phyloP scores from a whole-genome alignment of 1,284 basidiomycete species.

The Heterobasidion parviporum region DNA sequence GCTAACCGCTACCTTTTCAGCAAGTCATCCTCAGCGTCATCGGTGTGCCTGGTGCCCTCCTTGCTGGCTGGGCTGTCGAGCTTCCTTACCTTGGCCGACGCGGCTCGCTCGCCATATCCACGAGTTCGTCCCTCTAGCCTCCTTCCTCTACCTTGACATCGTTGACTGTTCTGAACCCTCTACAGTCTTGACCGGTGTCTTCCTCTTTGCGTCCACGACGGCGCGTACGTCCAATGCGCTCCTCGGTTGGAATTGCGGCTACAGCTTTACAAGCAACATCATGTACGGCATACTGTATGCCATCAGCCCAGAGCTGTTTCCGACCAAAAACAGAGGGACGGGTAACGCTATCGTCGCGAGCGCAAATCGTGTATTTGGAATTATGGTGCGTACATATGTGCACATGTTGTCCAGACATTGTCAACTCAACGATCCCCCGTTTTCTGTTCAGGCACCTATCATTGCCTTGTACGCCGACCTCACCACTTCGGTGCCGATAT shows the following conservation, averaged over 20 bases:
- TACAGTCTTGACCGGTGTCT: slow-evolving; percentile 55
- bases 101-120: slow-evolving; percentile 55
- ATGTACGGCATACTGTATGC: slow-evolving; percentile 74
- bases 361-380: slow-evolving; percentile 55
- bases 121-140: slow-evolving; percentile 23
- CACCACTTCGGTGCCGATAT: slow-evolving; percentile 60
- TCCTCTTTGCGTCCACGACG: slow-evolving; percentile 63
- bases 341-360: slow-evolving; percentile 61
- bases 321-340: slow-evolving; percentile 63
- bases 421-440: not conserved
- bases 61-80: slow-evolving; percentile 55
- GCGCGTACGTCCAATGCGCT: slow-evolving; percentile 53
- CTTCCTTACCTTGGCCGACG: slow-evolving; percentile 50
- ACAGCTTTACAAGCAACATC: slow-evolving; percentile 53
- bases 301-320: slow-evolving; percentile 61
- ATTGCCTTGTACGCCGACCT: slow-evolving; percentile 58
- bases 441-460: slow-evolving; percentile 45
- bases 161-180: not conserved
- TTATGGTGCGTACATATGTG: slow-evolving; percentile 33
- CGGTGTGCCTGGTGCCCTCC: slow-evolving; percentile 58
- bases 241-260: slow-evolving; percentile 69
- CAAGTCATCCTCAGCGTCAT: slow-evolving; percentile 63
- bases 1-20: slow-evolving; percentile 20
- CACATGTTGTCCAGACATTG: not conserved
- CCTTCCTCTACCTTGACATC: not conserved